A percentile compares a stretch with the other conserved stretches of the same genome.
Conservation (phyloP, 2,329 filamentous ascomycete genomes). For the Chaetomiaceae sp. region DNA sequence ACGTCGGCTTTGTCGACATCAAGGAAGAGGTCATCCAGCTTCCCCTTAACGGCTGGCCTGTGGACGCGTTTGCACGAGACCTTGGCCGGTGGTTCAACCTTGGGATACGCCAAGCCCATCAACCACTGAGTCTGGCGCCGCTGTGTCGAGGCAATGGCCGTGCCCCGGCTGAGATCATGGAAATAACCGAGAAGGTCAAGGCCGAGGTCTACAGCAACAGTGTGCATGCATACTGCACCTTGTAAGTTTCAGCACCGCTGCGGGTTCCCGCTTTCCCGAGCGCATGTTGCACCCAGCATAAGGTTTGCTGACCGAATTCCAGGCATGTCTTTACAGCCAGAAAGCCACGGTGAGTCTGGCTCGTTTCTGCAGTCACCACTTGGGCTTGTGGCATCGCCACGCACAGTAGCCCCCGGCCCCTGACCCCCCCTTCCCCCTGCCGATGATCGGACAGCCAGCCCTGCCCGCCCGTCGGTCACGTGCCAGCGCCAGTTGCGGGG, state of each 20-base stretch:
- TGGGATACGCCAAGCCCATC: conserved; percentile 64
- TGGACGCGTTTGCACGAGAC: conserved; percentile 55
- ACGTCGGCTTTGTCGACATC: conserved; percentile 74
- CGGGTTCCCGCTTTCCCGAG: not conserved
- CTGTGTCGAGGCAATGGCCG: conserved; percentile 60
- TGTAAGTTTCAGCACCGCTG: conserved; percentile 51
- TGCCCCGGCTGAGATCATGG: conserved; percentile 53
- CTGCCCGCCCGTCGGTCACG: not conserved
- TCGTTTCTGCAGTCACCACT: conserved; percentile 6
- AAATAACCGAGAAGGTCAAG: conserved; percentile 58
- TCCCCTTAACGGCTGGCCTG: conserved; percentile 68
- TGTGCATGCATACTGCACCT: conserved; percentile 66
- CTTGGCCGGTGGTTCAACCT: conserved; percentile 80
- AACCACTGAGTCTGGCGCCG: conserved; percentile 66
- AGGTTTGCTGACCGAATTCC: conserved; percentile 5
- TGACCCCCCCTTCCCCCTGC: too few relatives aligned
- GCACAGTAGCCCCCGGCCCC: conserved; percentile 1
- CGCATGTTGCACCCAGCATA: not conserved
- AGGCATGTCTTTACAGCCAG: conserved; percentile 33
- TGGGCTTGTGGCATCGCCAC: not conserved
- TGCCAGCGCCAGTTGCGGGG: not conserved
- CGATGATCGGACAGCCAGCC: not conserved
- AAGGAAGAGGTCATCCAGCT: conserved; percentile 61
- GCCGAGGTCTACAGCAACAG: conserved; percentile 62
- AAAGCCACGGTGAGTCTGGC: conserved; percentile 23